Conservation (phyloP, 129 eudicot species). For the Artemisia tridentata region DNA sequence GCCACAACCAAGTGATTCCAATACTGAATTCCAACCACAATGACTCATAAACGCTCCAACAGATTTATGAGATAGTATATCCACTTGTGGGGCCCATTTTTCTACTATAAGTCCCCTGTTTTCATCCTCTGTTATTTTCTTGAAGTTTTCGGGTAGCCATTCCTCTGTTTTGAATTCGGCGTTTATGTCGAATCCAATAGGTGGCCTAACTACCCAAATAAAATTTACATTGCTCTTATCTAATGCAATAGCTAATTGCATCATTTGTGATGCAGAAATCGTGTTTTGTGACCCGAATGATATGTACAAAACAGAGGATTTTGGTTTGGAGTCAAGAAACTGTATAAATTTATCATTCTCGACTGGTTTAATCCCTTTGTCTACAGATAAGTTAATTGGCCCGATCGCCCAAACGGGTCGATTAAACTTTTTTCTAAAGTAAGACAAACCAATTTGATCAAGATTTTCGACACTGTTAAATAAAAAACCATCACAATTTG, state of each 20-base stretch:
- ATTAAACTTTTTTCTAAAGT: conserved; percentile 49
- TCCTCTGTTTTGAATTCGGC: conserved; percentile 48
- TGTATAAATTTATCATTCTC: conserved; percentile 21
- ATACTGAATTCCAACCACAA: conserved; percentile 72
- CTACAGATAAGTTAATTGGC: conserved; percentile 35
- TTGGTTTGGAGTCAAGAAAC: conserved; percentile 46
- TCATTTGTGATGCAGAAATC: conserved; percentile 62
- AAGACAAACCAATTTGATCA: conserved; percentile 55
- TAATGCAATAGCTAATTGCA: conserved; percentile 55
- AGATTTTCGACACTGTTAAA: conserved; percentile 59
- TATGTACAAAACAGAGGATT: conserved; percentile 55
- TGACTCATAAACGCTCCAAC: conserved; percentile 48
- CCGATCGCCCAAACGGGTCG: conserved; percentile 65
- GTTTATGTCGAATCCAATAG: conserved; percentile 49
- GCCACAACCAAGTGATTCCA: conserved; percentile 51
- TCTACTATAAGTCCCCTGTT: conserved; percentile 46
- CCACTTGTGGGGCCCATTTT: conserved; percentile 67
- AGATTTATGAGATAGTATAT: conserved; percentile 47
- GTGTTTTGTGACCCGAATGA: conserved; percentile 74
- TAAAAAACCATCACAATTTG: conserved; percentile 49
- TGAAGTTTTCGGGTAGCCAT: conserved; percentile 62
- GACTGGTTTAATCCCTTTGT: neutral
- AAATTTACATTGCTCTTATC: conserved; percentile 32
- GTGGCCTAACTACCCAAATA: conserved; percentile 71
- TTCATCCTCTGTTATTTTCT: conserved; percentile 20